Evolutionary conservation across 495 filamentous ascomycete genomes (phyloP), one percentile per base, ranked within the genome.

Genomic region (Daldinia caldariorum): DNA sequence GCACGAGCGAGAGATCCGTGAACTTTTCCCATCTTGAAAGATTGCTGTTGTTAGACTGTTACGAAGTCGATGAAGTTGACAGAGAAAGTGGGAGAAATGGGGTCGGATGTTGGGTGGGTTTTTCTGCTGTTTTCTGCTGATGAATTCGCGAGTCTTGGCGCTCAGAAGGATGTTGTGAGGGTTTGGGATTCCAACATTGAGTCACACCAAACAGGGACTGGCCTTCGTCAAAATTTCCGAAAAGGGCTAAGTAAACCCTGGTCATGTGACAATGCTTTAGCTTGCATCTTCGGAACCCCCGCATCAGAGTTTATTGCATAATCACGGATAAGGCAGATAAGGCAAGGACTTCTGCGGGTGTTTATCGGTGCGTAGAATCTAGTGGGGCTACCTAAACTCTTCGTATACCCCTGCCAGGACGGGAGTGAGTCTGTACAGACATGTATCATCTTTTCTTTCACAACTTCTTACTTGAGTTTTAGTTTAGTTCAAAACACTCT

Each of bases 1-100:
- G 94, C 94, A 91, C 94, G 94, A 81, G 94, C 94, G 83, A 97
- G 91, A 43, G 90, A 93, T 71, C 92, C 92, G 87, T 94, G 92
- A 76, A 93, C 92, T 85, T 94, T 94, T 82, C 92, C 92, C 92
- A 94, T 94, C 79, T 86, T 86, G 63, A 22, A 10, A 34, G 63
- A 64, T 41, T 69, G 58, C 26, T 62, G 51, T 8, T 66, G 6
- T 59, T 65, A 51, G 37, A 51, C 22, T 63, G 55, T 49, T 54
- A 60, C 16, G 54, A 37, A 57, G 63, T 71, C 58, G 71, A 63
- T 57, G 54, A 68, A 63, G 59, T 59, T 64, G 66, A n/a, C n/a
- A 20, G 29, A 49, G 26, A 35, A 53, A 13, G 57, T 35, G 37
- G 59, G 68, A 63, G 67, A 70, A 66, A 61, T 53, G 38, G 37